These are phyloP conservation scores for Syncephalastrum monosporum DNA, from an alignment of 371 early-diverging fungal species.

Conservation along the genomic window DNA sequence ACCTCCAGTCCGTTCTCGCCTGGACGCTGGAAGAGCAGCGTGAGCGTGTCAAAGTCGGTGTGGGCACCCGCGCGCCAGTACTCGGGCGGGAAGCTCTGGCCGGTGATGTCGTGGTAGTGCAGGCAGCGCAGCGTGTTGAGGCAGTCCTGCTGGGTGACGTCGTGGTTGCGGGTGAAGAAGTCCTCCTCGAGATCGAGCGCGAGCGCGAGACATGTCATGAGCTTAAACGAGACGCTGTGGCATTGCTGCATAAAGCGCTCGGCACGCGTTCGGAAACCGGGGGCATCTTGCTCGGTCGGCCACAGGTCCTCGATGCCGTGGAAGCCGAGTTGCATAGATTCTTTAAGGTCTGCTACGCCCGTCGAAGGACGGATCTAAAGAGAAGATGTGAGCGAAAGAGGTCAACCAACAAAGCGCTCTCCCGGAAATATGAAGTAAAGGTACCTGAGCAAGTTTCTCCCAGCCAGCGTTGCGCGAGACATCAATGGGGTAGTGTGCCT, in stretches of 20 bases:
- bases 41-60: constrained; percentile 35
- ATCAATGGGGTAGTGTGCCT: constrained; percentile 25
- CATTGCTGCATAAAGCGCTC: constrained; percentile 32
- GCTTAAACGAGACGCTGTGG: constrained; percentile 24
- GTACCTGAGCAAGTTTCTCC: constrained; percentile 33
- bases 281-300: constrained; percentile 30
- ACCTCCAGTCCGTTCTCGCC: constrained; percentile 32
- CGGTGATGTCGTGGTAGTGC: constrained; percentile 36
- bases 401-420: neutral
- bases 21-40: constrained; percentile 28
- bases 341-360: constrained; percentile 36
- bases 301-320: constrained; percentile 33
- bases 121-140: constrained; percentile 31
- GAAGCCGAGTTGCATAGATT: constrained; percentile 33
- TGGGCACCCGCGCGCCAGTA: constrained; percentile 43
- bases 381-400: neutral
- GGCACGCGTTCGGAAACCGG: constrained; percentile 19
- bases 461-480: constrained; percentile 35
- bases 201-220: constrained; percentile 27
- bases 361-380: constrained; percentile 29
- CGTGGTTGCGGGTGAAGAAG: constrained; percentile 32
- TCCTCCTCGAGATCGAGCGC: constrained; percentile 29
- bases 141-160: constrained; percentile 21
- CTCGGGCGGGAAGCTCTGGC: constrained; percentile 27
- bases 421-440: neutral